Percentiles rank a stretch among this genome's conserved stretches.
phyloP scores from a whole-genome alignment of 139 green algal genomes.

The Medakamo hakoo region DNA sequence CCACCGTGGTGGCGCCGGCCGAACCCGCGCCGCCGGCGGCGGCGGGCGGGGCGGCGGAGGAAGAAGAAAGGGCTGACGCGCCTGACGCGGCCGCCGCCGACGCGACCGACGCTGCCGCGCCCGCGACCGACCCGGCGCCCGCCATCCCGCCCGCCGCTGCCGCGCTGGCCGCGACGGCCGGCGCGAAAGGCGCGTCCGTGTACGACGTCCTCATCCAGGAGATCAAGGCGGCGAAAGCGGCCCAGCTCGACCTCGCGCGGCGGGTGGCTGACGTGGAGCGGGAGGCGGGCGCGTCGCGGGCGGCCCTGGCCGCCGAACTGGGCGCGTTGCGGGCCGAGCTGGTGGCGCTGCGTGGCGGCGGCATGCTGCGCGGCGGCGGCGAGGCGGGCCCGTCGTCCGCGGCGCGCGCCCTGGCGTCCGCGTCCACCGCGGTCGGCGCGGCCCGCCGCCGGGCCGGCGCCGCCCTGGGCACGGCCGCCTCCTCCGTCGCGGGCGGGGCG shows the following conservation, averaged over 20 bases:
- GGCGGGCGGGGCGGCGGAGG: neutral
- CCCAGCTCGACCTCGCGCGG: constrained; percentile 14
- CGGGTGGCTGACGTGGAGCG: constrained; percentile 7
- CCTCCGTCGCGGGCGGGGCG: too few species aligned
- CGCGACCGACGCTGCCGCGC: neutral
- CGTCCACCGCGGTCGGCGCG: too few species aligned
- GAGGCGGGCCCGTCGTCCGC: too few species aligned
- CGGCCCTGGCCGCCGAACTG: constrained; percentile 1
- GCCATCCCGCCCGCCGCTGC: neutral
- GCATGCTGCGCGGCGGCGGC: too few species aligned
- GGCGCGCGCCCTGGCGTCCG: too few species aligned
- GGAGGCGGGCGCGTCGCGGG: too few species aligned
- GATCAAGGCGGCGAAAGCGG: constrained; percentile 23
- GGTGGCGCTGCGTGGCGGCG: neutral
- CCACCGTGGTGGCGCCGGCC: neutral
- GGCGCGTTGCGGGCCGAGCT: neutral
- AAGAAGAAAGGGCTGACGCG: neutral
- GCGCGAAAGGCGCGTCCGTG: constrained; percentile 19
- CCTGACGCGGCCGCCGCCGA: neutral
- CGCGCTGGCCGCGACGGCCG: neutral
- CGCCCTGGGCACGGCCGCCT: too few species aligned
- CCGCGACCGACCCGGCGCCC: neutral
- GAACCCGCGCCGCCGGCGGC: neutral
- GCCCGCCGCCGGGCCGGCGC: too few species aligned
- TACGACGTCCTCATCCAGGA: constrained; percentile 34